Conservation (phyloP, 1,284 basidiomycete genomes). For the Thecaphora thlaspeos region DNA sequence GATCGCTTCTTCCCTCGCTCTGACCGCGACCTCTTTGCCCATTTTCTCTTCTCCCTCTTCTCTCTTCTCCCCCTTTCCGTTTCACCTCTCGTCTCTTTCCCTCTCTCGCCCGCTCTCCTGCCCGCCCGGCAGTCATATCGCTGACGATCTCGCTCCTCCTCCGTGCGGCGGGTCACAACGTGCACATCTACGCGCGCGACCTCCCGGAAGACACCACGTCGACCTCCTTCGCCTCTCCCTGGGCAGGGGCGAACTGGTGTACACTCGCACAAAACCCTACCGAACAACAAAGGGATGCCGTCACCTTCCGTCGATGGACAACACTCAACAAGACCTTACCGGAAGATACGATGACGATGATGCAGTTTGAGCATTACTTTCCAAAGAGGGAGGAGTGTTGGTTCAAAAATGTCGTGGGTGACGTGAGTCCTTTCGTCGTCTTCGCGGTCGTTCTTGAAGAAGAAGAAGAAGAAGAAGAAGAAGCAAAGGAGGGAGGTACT, state of each 20-base stretch:
- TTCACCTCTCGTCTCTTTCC: too few relatives aligned
- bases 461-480: conserved; percentile 1
- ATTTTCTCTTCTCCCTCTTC: too few relatives aligned
- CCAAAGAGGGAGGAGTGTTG: conserved; percentile 22
- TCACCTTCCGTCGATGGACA: conserved; percentile 35
- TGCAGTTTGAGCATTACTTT: conserved; percentile 36
- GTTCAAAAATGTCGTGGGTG: conserved; percentile 31
- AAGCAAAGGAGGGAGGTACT: not conserved
- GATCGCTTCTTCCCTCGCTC: too few relatives aligned
- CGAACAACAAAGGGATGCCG: conserved; percentile 22
- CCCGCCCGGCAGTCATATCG: not conserved
- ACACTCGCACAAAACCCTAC: conserved; percentile 61
- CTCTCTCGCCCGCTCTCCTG: too few relatives aligned
- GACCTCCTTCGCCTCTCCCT: conserved; percentile 69
- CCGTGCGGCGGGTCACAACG: conserved; percentile 60
- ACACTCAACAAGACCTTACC: conserved; percentile 26
- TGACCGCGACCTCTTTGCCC: too few relatives aligned
- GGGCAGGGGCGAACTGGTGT: conserved; percentile 73
- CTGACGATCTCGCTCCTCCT: conserved; percentile 60
- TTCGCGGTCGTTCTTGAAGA: not conserved
- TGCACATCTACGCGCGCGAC: conserved; percentile 69
- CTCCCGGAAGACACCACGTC: conserved; percentile 67
- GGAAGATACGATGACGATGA: conserved; percentile 28
- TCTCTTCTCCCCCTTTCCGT: too few relatives aligned
- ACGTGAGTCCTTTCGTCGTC: conserved; percentile 2